A percentile compares a stretch with the other conserved stretches of the same genome.
Conservation (phyloP, 2,329 filamentous ascomycete genomes). For the Endocalyx cinctus region DNA sequence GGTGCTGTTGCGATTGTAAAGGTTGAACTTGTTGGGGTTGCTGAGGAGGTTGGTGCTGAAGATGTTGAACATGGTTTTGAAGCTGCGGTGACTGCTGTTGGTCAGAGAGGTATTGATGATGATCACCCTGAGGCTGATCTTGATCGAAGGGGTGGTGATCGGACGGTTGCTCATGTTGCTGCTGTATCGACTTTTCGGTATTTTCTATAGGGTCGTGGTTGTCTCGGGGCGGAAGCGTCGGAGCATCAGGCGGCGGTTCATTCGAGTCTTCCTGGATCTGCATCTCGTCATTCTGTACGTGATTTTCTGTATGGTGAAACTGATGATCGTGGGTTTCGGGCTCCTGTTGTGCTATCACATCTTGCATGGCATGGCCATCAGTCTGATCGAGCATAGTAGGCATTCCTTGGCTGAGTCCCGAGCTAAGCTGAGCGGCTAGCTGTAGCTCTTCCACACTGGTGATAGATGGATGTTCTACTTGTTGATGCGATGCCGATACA, state of each 20-base stretch:
- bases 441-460: constrained; percentile 52
- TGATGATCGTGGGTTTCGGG: constrained; percentile 18
- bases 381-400: constrained; percentile 39
- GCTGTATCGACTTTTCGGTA: constrained; percentile 13
- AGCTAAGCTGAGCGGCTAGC: constrained; percentile 53
- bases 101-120: constrained; percentile 28
- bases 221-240: constrained; percentile 6
- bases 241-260: constrained; percentile 10
- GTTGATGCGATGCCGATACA: constrained; percentile 40
- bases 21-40: constrained; percentile 30
- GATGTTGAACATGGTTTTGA: constrained; percentile 27
- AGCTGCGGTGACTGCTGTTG: constrained; percentile 27
- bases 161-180: constrained; percentile 12
- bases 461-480: constrained; percentile 34
- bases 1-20: constrained; percentile 36
- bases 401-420: constrained; percentile 49
- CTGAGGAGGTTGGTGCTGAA: constrained; percentile 20
- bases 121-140: constrained; percentile 17
- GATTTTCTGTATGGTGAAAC: constrained; percentile 8
- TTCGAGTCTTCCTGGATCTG: constrained; percentile 9
- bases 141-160: constrained; percentile 13
- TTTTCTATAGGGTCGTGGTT: constrained; percentile 12
- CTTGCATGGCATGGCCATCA: constrained; percentile 39
- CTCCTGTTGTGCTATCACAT: constrained; percentile 38
- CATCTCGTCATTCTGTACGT: constrained; percentile 7